phyloP scores from a whole-genome alignment of 169 alveolate species.

The Eimeria acervulina region DNA sequence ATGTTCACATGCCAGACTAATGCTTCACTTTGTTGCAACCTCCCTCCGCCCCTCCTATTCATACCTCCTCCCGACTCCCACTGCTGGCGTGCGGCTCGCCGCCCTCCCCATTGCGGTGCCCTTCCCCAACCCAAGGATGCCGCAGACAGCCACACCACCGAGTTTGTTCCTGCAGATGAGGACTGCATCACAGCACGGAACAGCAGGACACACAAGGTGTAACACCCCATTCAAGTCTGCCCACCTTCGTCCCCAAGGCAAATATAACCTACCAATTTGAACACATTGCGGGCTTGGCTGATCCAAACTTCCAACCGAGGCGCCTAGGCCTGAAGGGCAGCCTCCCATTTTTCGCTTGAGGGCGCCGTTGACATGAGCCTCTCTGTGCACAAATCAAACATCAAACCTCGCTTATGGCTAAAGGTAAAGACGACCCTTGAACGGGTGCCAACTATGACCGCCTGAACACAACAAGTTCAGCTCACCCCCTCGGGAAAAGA shows the following conservation, averaged over 20 bases:
- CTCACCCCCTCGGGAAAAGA: conserved; percentile 5
- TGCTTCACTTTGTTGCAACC: neutral
- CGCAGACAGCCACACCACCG: conserved; percentile 54
- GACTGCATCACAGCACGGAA: conserved; percentile 9
- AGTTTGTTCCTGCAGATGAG: neutral
- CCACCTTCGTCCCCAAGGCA: neutral
- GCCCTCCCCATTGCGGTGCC: conserved; percentile 7
- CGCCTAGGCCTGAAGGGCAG: conserved; percentile 3
- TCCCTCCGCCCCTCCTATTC: too few relatives aligned
- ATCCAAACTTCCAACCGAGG: conserved; percentile 22
- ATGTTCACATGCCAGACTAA: neutral
- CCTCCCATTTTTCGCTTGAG: neutral
- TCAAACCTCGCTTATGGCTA: neutral
- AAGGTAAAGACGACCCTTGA: neutral
- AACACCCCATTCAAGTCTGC: neutral
- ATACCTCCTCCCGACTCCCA: conserved; percentile 47
- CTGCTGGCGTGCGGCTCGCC: conserved; percentile 33
- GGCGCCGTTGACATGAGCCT: neutral
- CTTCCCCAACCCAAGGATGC: neutral
- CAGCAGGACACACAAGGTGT: neutral
- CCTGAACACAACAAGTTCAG: neutral
- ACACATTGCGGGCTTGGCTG: neutral
- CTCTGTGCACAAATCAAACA: neutral
- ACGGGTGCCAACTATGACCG: neutral
- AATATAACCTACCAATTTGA: neutral